phyloP scores from a whole-genome alignment of 2,329 filamentous ascomycete species.

The Metarhizium guizhouense region DNA sequence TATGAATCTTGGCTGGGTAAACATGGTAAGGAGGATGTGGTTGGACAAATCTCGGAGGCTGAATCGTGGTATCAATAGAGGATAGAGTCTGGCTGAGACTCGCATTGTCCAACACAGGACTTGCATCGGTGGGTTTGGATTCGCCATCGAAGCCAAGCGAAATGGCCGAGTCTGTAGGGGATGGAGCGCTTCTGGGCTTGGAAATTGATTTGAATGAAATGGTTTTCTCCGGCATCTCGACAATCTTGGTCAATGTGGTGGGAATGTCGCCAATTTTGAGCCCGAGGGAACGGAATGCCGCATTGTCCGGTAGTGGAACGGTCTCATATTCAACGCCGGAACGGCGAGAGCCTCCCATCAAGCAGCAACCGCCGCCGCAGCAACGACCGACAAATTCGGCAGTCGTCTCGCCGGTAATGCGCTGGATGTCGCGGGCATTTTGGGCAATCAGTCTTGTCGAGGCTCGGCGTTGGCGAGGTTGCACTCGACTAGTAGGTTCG shows the following conservation, averaged over 20 bases:
- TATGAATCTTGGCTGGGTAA: constrained; percentile 79
- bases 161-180: constrained; percentile 41
- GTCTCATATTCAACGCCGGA: constrained; percentile 42
- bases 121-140: constrained; percentile 12
- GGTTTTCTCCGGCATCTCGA: constrained; percentile 65
- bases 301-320: constrained; percentile 62
- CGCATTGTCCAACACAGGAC: constrained; percentile 20
- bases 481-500: constrained; percentile 34
- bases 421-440: constrained; percentile 51
- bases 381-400: constrained; percentile 53
- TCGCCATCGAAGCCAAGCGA: constrained; percentile 30
- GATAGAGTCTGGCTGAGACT: constrained; percentile 12
- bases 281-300: constrained; percentile 71
- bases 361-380: constrained; percentile 56
- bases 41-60: constrained; percentile 84
- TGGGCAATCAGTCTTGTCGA: constrained; percentile 61
- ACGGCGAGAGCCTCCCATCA: constrained; percentile 35
- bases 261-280: constrained; percentile 70
- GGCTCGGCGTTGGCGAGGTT: constrained; percentile 49
- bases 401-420: constrained; percentile 55
- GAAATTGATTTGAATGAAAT: constrained; percentile 58
- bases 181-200: constrained; percentile 21
- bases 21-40: constrained; percentile 91
- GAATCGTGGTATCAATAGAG: constrained; percentile 47
- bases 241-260: constrained; percentile 60